Evolutionary conservation across 805 yeast species (phyloP), one percentile per base, ranked within the genome.

Genomic region (Lipomyces sp.): DNA sequence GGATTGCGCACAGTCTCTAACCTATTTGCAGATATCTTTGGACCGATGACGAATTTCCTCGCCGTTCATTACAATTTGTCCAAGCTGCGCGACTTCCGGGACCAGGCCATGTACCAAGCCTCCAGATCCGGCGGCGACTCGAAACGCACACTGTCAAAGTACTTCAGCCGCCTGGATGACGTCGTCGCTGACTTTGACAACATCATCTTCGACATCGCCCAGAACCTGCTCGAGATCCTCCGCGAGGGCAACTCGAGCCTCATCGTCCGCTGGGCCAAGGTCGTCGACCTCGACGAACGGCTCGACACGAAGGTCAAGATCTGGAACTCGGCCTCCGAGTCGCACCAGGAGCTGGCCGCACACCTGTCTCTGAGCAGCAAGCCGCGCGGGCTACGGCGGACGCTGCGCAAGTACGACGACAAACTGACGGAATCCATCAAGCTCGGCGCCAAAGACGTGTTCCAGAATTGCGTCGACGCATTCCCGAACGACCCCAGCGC

Each of bases 271-370:
- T 65, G 85, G 41, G 81, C 88, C 37, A 85, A 87, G 58, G 78
- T 93, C 16, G 74, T 93, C 38, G 95, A 89, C 57, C 75, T 72
- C 57, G 98, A 93, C 67, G 86, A 84, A 58, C 73, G 77, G 26
- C 88, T 86, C 62, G 98, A 93, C 63, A 66, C 81, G 53, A 81
- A 82, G 45, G 74, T 73, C 21, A 64, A 63, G 6, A 28, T 39
- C n/a, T 29, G 43, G 35, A 42, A 26, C 2, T 39, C 50, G 7
- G 53, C 59, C 6, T 35, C 56, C 5, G 51, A 38, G 6, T 38
- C 53, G 16, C 53, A 51, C 21, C 34, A 31, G 19, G 44, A 42
- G 37, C 26, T 54, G 16, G 42, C 47, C 10, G 31, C 39, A 21
- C 52, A 46, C 48, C 23, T 53, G 31, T 49, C 54, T 28, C 26